Evolutionary conservation across 2,329 filamentous ascomycete genomes (phyloP), one percentile per base, ranked within the genome.

Genomic region (Boeremia exigua): DNA sequence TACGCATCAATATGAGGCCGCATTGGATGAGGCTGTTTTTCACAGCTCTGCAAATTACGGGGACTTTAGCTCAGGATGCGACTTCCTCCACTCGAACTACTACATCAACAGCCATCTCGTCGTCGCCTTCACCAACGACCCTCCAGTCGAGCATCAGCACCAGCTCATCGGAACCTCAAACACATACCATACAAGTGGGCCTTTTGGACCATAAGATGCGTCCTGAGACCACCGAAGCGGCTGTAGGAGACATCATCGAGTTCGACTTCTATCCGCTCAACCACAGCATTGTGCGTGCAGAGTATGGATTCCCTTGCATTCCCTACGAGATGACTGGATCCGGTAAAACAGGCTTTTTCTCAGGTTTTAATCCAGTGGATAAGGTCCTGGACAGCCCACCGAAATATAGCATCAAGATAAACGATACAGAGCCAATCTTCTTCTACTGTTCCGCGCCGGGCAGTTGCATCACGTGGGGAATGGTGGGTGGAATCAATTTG

Each of bases 401-500:
- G 11, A 71, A 62, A 48, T 74, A 61, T 45, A 53, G 32, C 10
- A 39, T 75, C 29, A 45, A 32, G 1, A 59, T 77, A 49, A 74
- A 75, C 48, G 66, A 73, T 50, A 68, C 69, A 1, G 34, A 61
- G 1, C 74, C 75, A 2, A 67, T 76, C 1, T 76, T 71, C 55
- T 77, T 74, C 66, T 77, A 77, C 62, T 76, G 73, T 56, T 67
- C 86, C 0, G 88, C 88, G 0, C 81, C 85, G 0, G 83, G 79
- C 1, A 88, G 86, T 5, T 94, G 90, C 68, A 80, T 82, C 9
- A 73, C 77, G 2, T 83, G 86, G 47, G 82, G 85, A 33, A 94
- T 94, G 90, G 83, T 94, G 15, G 90, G 89, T 4, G 88, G 85
- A 1, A 87, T 93, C 62, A 94, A 93, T 67, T 83, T 87, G 9